Evolutionary conservation across 2,329 filamentous ascomycete species (phyloP), one percentile per base, ranked within the genome.

Genomic region (Basipetospora chlamydospora): DNA sequence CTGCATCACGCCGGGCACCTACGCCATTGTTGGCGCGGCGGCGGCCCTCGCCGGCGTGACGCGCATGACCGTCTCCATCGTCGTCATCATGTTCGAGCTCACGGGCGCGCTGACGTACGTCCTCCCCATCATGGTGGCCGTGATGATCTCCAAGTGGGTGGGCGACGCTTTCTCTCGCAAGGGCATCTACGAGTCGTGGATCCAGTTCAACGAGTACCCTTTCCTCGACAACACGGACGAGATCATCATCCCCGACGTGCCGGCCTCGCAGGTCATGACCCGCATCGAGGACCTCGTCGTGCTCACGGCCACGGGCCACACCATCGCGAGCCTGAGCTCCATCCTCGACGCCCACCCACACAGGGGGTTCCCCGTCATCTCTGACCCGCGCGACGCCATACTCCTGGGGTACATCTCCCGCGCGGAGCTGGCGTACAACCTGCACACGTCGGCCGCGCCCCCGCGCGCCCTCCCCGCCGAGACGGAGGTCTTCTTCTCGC

Each of bases 21-120:
- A 98, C 52, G 90, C 90, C 43, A 93, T 98, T 48, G 81, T 98
- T 42, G 90, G 90, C 23, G 90, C 90, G 1, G 88, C 90, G 1
- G 87, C 90, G 4, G 85, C 88, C n/a, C 73, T 98, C 2, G 84
- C 83, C 5, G 90, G 90, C 33, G 85, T 92, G 25, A 96, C 88
- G 13, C 76, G 88, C 46, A 92, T 98, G 77, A 98, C 90, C 0
- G 86, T 95, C 9, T 95, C 87, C 10, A 95, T 98, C 46, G 88
- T 98, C 4, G 90, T 96, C 49, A 98, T 98, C 60, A 95, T 95
- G 81, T 98, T 98, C 51, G 90, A 98, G 62, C 77, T 98, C 39
- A 98, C 90, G 0, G 90, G 90, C 36, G 90, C 90, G 2, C 69
- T 98, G 20, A 93, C 86, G 1, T 96, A 96, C 52, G 88, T 98